These are phyloP conservation scores for Adiantum capillusveneris DNA, from an alignment of 75 land plant genomes.

Conservation along the genomic window DNA sequence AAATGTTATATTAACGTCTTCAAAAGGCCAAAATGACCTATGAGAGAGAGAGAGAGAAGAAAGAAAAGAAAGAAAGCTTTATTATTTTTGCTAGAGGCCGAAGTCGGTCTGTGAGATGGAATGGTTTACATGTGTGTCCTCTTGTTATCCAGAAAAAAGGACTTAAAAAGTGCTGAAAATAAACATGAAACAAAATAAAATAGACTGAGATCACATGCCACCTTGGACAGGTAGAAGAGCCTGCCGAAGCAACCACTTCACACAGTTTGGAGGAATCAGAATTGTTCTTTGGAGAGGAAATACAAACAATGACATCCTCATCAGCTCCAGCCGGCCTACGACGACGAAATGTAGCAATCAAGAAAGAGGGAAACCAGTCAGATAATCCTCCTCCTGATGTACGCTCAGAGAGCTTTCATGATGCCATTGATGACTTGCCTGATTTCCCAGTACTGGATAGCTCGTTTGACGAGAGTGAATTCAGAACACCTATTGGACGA, in stretches of 20 bases:
- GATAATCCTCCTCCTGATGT: neutral
- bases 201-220: too few relatives aligned
- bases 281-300: neutral
- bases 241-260: neutral
- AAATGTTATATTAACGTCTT: too few relatives aligned
- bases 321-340: neutral
- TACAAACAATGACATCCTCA: neutral
- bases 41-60: too few relatives aligned
- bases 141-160: too few relatives aligned
- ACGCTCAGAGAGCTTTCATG: neutral
- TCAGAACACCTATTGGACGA: neutral
- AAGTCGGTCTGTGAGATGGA: too few relatives aligned
- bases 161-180: too few relatives aligned
- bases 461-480: constrained; percentile 3
- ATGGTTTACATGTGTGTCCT: too few relatives aligned
- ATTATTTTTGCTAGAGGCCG: too few relatives aligned
- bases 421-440: neutral
- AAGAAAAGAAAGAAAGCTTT: too few relatives aligned
- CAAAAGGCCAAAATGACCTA: too few relatives aligned
- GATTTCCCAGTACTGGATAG: constrained; percentile 3
- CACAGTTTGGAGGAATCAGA: neutral
- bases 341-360: neutral
- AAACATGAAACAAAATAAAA: too few relatives aligned
- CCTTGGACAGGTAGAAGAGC: constrained; percentile 3
- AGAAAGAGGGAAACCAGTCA: neutral